Percentiles rank a stretch among this genome's conserved stretches.
These are phyloP conservation scores for Paraglomus occultum DNA, from an alignment of 192 early-diverging fungal genomes.

Conservation along the genomic window DNA sequence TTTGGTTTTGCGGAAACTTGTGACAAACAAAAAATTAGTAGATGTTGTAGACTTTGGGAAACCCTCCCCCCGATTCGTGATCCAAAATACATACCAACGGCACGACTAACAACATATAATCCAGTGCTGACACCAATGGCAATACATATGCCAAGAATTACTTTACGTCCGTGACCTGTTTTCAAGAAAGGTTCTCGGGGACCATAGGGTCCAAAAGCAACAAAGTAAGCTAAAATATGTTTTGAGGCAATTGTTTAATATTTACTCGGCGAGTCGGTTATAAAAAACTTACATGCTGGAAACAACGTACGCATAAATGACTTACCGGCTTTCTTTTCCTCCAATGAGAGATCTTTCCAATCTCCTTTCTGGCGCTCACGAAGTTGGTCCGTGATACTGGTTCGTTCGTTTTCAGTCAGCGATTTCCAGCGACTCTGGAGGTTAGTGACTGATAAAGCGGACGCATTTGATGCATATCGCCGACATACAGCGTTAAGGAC, in stretches of 20 bases:
- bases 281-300: constrained; percentile 24
- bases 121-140: constrained; percentile 51
- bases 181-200: constrained; percentile 71
- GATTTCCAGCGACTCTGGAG: constrained; percentile 62
- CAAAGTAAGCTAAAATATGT: constrained; percentile 72
- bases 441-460: constrained; percentile 50
- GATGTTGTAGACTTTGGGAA: neutral
- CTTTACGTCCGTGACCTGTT: constrained; percentile 70
- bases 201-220: constrained; percentile 94
- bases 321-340: constrained; percentile 94
- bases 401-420: constrained; percentile 75
- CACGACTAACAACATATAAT: constrained; percentile 61
- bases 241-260: neutral
- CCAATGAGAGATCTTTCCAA: constrained; percentile 89
- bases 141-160: constrained; percentile 60
- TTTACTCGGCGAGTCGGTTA: neutral
- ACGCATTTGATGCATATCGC: constrained; percentile 47
- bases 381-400: constrained; percentile 74
- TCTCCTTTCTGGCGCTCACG: constrained; percentile 89
- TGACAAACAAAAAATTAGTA: constrained; percentile 15
- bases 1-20: constrained; percentile 60
- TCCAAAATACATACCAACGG: constrained; percentile 42
- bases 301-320: neutral
- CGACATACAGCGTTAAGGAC: constrained; percentile 12
- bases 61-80: neutral